These are phyloP conservation scores for Craspedostauros australis DNA, from an alignment of 108 stramenopile species.

Conservation along the genomic window DNA sequence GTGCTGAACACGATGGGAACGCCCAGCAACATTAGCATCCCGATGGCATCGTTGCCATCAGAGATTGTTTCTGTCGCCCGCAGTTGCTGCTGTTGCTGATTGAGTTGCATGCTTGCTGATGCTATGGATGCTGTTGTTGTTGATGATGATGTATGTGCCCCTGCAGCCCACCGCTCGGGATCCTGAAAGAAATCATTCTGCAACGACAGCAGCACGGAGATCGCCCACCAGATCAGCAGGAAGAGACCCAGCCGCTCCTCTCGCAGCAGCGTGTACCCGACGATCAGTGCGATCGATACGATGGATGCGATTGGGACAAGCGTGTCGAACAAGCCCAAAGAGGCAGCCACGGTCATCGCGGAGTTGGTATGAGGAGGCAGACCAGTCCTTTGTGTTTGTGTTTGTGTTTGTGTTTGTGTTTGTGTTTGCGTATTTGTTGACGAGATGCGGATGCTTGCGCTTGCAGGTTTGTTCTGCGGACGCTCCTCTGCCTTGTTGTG, in stretches of 20 bases:
- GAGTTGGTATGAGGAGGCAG: too few species aligned
- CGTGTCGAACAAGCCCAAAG: slow-evolving; percentile 17
- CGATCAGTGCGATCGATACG: slow-evolving; percentile 10
- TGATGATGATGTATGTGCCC: not conserved
- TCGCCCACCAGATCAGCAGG: slow-evolving; percentile 14
- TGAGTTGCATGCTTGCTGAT: too few species aligned
- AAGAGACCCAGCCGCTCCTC: slow-evolving; percentile 20
- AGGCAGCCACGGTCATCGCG: too few species aligned
- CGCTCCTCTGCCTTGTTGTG: too few species aligned
- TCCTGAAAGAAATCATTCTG: not conserved
- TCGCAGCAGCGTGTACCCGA: slow-evolving; percentile 13
- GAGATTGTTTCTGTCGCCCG: too few species aligned
- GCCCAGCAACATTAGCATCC: slow-evolving; percentile 9
- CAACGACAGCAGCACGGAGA: slow-evolving; percentile 12
- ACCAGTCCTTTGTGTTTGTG: too few species aligned
- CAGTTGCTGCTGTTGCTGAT: too few species aligned
- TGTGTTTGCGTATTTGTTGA: too few species aligned
- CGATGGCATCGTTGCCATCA: slow-evolving; percentile 7
- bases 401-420: too few species aligned
- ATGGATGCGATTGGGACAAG: slow-evolving; percentile 16
- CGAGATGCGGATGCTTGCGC: too few species aligned
- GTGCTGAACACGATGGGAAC: not conserved
- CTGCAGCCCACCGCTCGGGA: not conserved
- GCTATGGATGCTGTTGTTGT: too few species aligned
- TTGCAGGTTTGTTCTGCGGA: too few species aligned